These are phyloP conservation scores for Fonsecaea erecta DNA, from an alignment of 2,329 filamentous ascomycete genomes.

Conservation along the genomic window DNA sequence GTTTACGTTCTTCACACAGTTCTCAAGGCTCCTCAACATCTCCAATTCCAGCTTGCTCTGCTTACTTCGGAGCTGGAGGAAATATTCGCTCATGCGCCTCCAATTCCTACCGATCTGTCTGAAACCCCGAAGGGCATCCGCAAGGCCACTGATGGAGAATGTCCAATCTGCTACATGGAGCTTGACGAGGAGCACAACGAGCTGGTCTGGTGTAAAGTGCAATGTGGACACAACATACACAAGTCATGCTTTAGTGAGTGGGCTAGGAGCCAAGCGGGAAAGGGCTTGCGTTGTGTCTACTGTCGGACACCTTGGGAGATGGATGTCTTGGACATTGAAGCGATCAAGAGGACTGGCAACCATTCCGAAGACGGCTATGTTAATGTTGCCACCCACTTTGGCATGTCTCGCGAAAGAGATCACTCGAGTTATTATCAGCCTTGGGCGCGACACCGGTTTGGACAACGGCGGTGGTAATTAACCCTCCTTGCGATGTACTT, in stretches of 20 bases:
- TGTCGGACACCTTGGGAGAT: slow-evolving; percentile 51
- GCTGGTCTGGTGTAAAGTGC: slow-evolving; percentile 62
- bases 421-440: slow-evolving; percentile 49
- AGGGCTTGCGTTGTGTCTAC: slow-evolving; percentile 50
- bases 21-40: slow-evolving; percentile 59
- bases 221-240: slow-evolving; percentile 69
- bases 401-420: slow-evolving; percentile 45
- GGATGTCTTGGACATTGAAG: slow-evolving; percentile 40
- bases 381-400: slow-evolving; percentile 51
- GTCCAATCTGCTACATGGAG: slow-evolving; percentile 66
- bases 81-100: slow-evolving; percentile 59
- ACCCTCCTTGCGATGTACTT: background rate
- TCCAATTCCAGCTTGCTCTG: slow-evolving; percentile 65
- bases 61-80: slow-evolving; percentile 62
- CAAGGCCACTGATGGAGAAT: slow-evolving; percentile 65
- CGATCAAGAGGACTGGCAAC: slow-evolving; percentile 40
- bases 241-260: slow-evolving; percentile 62
- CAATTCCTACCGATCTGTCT: slow-evolving; percentile 50
- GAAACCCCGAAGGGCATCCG: slow-evolving; percentile 52
- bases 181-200: slow-evolving; percentile 53
- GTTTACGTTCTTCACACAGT: slow-evolving; percentile 58
- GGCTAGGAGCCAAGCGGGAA: slow-evolving; percentile 45
- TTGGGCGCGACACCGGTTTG: slow-evolving; percentile 42
- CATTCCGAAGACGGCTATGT: slow-evolving; percentile 50
- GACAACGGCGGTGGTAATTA: background rate